A percentile compares a stretch with the other conserved stretches of the same genome.
Conservation (phyloP, 1,139 yeast species). For the Debaryomyces psychrophilus region DNA sequence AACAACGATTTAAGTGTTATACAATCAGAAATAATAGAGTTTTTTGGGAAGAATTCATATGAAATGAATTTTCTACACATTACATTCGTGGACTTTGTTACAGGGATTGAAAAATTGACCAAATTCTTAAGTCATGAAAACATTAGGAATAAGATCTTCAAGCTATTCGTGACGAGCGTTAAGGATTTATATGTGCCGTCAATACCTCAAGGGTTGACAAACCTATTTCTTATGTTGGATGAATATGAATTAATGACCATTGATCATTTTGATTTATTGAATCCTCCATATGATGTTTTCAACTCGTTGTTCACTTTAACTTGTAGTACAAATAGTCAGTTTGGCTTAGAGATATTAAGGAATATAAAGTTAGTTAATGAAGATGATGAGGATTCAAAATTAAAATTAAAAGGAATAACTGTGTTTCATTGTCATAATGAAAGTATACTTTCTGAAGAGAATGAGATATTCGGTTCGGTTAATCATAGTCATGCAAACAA, state of each 20-base stretch:
- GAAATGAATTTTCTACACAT: conserved; percentile 39
- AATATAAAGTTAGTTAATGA: conserved; percentile 26
- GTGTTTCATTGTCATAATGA: conserved; percentile 40
- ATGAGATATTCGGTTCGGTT: conserved; percentile 6
- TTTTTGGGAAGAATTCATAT: conserved; percentile 30
- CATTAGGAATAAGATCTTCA: conserved; percentile 35
- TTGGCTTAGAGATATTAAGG: conserved; percentile 35
- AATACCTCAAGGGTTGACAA: conserved; percentile 33
- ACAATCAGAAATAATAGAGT: conserved; percentile 30
- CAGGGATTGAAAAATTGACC: conserved; percentile 31
- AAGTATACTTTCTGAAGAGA: conserved; percentile 12
- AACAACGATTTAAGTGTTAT: conserved; percentile 19
- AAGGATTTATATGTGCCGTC: conserved; percentile 30
- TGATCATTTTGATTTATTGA: conserved; percentile 26
- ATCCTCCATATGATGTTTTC: conserved; percentile 26
- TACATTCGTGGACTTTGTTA: conserved; percentile 34
- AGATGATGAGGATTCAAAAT: conserved; percentile 25
- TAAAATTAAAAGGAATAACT: conserved; percentile 35
- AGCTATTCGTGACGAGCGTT: conserved; percentile 34
- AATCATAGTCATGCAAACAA: conserved; percentile 10
- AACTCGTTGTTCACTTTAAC: conserved; percentile 34
- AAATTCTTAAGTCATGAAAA: conserved; percentile 28
- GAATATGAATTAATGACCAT: conserved; percentile 29
- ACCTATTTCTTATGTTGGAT: conserved; percentile 37
- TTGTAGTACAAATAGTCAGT: conserved; percentile 36